These are phyloP conservation scores for Tetrahymena thermophila DNA, from an alignment of 73 alveolate species.

Conservation along the genomic window DNA sequence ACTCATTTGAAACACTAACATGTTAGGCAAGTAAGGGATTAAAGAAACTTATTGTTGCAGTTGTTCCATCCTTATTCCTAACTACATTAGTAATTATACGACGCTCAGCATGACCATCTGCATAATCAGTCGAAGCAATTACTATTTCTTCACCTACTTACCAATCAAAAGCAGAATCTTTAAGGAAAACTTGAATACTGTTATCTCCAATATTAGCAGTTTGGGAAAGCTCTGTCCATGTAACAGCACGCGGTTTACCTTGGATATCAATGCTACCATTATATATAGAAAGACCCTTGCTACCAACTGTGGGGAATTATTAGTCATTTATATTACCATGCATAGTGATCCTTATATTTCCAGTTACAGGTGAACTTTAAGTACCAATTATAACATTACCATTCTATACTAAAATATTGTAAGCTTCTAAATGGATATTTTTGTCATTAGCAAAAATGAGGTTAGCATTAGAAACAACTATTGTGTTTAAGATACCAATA, in stretches of 20 bases:
- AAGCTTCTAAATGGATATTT: conserved; percentile 59
- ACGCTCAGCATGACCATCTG: conserved; percentile 60
- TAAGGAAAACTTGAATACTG: conserved; percentile 15
- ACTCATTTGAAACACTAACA: background rate
- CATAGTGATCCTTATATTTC: conserved; percentile 59
- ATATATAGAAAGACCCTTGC: conserved; percentile 61
- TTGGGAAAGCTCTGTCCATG: conserved; percentile 70
- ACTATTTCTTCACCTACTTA: conserved; percentile 64
- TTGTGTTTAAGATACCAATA: conserved; percentile 44
- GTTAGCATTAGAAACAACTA: conserved; percentile 58
- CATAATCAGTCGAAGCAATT: conserved; percentile 61
- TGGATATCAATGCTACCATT: conserved; percentile 67
- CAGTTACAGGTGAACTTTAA: conserved; percentile 53
- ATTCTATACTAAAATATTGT: conserved; percentile 56
- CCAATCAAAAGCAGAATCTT: conserved; percentile 58
- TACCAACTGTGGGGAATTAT: conserved; percentile 71
- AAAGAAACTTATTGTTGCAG: background rate
- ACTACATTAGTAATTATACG: conserved; percentile 32
- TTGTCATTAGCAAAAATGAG: conserved; percentile 52
- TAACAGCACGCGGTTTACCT: conserved; percentile 54
- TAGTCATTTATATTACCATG: conserved; percentile 48
- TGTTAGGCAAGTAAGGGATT: conserved; percentile 5
- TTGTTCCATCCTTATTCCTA: background rate
- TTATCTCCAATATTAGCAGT: conserved; percentile 54
- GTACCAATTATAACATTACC: conserved; percentile 75